A percentile compares a stretch with the other conserved stretches of the same genome.
These are phyloP conservation scores for Blastosporella zonata DNA, from an alignment of 1,284 basidiomycete species.

Conservation along the genomic window DNA sequence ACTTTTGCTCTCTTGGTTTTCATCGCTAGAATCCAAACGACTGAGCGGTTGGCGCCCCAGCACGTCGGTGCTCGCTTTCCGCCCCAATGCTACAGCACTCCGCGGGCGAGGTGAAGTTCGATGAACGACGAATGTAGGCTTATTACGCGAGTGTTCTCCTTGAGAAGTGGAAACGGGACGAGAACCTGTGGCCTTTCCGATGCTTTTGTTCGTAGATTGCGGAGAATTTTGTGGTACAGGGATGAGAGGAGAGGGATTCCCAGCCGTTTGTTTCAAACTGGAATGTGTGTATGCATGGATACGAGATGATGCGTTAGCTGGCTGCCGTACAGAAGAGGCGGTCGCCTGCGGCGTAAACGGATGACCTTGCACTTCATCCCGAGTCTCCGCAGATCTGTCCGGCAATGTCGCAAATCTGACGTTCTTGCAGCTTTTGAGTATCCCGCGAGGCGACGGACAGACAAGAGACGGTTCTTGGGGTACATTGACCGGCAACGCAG, in stretches of 20 bases:
- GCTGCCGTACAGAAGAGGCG: neutral
- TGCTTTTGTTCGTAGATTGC: neutral
- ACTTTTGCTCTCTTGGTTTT: constrained; percentile 26
- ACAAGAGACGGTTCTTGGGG: constrained; percentile 8
- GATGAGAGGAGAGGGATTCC: constrained; percentile 1
- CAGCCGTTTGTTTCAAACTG: constrained; percentile 7
- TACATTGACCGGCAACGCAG: constrained; percentile 17
- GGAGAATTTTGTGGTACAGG: constrained; percentile 2
- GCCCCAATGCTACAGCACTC: constrained; percentile 8
- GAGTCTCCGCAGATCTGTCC: constrained; percentile 12
- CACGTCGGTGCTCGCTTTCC: constrained; percentile 16
- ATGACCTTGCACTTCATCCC: constrained; percentile 4
- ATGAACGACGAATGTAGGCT: constrained; percentile 6
- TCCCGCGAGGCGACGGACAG: constrained; percentile 30
- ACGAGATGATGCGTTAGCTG: constrained; percentile 15
- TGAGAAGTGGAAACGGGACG: constrained; percentile 10
- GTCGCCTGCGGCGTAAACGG: constrained; percentile 4
- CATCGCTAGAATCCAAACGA: constrained; percentile 22
- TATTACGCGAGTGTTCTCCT: constrained; percentile 6
- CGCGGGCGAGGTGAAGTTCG: constrained; percentile 13
- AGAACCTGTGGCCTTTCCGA: neutral
- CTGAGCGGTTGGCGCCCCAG: constrained; percentile 30
- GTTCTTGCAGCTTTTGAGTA: constrained; percentile 38
- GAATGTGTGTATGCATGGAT: constrained; percentile 5
- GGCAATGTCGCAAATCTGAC: constrained; percentile 39